Base-by-base conservation (phyloP, 2,329 filamentous ascomycete genomes). In the Alternaria tenuissima region DNA sequence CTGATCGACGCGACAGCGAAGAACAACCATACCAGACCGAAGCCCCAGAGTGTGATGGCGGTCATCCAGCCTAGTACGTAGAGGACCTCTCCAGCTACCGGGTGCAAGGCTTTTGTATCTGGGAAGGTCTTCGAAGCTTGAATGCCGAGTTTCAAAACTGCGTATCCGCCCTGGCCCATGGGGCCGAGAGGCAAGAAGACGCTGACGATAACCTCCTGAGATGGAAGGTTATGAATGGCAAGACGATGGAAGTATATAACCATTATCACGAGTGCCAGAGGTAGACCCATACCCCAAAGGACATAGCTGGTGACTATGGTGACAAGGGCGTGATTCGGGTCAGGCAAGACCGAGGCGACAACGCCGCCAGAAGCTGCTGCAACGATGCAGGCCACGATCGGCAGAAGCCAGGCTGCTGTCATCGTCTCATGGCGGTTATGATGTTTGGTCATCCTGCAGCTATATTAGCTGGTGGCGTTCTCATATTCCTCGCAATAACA, bases 201-300 rank as follows among this genome's bases (percentile, higher is more conserved):
- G 12, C 85, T 88, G 24, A 91, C 88, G 51, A 91, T 89, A 55
- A 87, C 85, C 72, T 90, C 89, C 52, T 85, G 82, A 0, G 88
- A 84, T 0, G 89, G 89, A 7, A 91, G 81, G 26, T 87, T 86
- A 76, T 91, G 84, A 7, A 91, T 76, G 2, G 86, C 86, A 5
- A 92, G 80, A n/a, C 89, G 86, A 67, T 90, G 87, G 72, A 90
- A 91, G 77, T 92, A 92, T 8, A 91, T 84, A 1, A 85, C 86
- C 47, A 91, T 77, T 16, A 90, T 83, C 43, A 85, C 81, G 68
- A 88, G 82, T 1, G 88, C 85, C 56, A 91, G 77, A 0, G 85
- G 85, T 0, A 84, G 81, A 11, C 88, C 88, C 46, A 87, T 86
- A 1, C 89, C 89, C 88, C 87, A 91, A 49, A 92, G 84, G 16